Evolutionary conservation across 176 grass and related monocot species (phyloP).

Genomic region (Thalia dealbata): DNA sequence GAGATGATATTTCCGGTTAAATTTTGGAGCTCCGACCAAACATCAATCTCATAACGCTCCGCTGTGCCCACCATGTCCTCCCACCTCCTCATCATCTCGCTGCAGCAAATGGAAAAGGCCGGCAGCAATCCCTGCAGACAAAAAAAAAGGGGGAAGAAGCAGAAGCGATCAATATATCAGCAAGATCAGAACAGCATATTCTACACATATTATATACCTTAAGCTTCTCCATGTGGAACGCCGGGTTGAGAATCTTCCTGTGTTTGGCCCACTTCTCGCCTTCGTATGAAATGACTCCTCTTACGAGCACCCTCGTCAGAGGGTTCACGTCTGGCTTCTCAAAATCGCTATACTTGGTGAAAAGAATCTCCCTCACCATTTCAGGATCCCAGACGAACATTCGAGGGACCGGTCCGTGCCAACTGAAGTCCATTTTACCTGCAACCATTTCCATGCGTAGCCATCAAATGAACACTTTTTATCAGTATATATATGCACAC

Average conservation of each 20-base stretch:
- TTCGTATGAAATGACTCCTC: neutral
- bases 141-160: neutral
- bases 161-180: too few relatives aligned
- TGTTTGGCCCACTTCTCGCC: constrained; percentile 24
- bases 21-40: neutral
- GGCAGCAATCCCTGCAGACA: constrained; percentile 1
- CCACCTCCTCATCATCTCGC: constrained; percentile 3
- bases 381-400: constrained; percentile 33
- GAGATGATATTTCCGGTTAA: constrained; percentile 4
- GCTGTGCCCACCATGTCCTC: neutral
- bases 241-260: constrained; percentile 17
- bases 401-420: constrained; percentile 39
- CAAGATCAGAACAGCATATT: neutral
- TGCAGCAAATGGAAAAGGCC: neutral
- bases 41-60: neutral
- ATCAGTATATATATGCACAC: neutral
- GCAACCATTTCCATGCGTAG: neutral
- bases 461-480: neutral
- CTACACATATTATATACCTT: neutral
- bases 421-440: constrained; percentile 40
- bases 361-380: constrained; percentile 27
- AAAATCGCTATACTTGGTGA: constrained; percentile 37
- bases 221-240: constrained; percentile 17
- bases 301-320: neutral
- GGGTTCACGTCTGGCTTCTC: constrained; percentile 9